Percentiles rank a stretch among this genome's conserved stretches.
phyloP scores from a whole-genome alignment of 805 yeast genomes.

The Tetrapisispora arboricola region DNA sequence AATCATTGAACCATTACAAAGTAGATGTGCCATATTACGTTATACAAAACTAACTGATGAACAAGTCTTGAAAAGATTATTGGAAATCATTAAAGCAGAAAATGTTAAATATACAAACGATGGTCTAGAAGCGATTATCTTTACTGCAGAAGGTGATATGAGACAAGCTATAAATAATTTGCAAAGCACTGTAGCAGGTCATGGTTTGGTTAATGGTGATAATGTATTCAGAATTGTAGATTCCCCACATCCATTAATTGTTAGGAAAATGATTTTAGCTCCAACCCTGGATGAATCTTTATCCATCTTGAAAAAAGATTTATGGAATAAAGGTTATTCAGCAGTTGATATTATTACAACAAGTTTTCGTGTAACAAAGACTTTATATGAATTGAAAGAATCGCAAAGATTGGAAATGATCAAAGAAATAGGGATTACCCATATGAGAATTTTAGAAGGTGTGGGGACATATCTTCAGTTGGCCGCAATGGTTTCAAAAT shows the following conservation, averaged over 20 bases:
- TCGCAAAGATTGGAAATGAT: constrained; percentile 62
- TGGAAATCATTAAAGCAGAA: constrained; percentile 62
- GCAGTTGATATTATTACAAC: constrained; percentile 90
- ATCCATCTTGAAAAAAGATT: constrained; percentile 42
- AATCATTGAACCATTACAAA: constrained; percentile 92
- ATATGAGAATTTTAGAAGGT: constrained; percentile 89
- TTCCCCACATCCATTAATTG: constrained; percentile 86
- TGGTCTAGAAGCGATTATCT: constrained; percentile 85
- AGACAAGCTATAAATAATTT: constrained; percentile 92
- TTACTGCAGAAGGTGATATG: constrained; percentile 98
- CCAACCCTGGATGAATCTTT: constrained; percentile 56
- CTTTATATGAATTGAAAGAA: constrained; percentile 59
- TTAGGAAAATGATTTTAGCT: constrained; percentile 55
- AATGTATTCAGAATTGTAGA: constrained; percentile 94
- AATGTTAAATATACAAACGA: constrained; percentile 72
- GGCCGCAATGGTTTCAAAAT: constrained; percentile 67
- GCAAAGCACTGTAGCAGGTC: constrained; percentile 91
- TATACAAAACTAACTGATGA: constrained; percentile 74
- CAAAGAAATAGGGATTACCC: constrained; percentile 80
- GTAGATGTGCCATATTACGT: constrained; percentile 90
- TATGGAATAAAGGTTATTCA: constrained; percentile 88
- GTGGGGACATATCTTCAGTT: constrained; percentile 80
- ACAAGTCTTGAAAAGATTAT: constrained; percentile 67
- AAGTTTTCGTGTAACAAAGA: constrained; percentile 78
- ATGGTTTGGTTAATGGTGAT: constrained; percentile 79